A percentile compares a stretch with the other conserved stretches of the same genome.
Conservation (phyloP, 257 asterid genomes). For the Solanum sejunctum region DNA sequence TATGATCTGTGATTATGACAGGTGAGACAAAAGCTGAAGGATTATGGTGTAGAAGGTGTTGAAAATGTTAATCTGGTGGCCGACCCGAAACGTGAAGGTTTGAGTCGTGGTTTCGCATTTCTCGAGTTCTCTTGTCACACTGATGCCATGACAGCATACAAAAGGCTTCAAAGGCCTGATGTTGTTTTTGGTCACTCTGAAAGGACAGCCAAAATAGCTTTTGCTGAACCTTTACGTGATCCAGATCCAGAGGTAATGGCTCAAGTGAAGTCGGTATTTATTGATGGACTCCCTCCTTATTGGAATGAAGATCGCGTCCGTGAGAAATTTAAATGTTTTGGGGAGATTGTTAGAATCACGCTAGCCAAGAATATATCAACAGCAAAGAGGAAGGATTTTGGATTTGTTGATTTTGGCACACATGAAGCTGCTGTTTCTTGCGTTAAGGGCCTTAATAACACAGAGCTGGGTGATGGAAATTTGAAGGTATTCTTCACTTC, state of each 20-base stretch:
- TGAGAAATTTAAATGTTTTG: slow-evolving; percentile 31
- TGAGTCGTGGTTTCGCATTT: slow-evolving; percentile 59
- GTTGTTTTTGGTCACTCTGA: slow-evolving; percentile 46
- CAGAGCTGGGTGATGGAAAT: slow-evolving; percentile 37
- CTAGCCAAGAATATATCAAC: slow-evolving; percentile 51
- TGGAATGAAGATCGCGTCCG: slow-evolving; percentile 50
- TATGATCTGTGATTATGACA: slow-evolving; percentile 6
- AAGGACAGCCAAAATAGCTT: slow-evolving; percentile 57
- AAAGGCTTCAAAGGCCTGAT: slow-evolving; percentile 52
- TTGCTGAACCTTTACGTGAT: slow-evolving; percentile 55
- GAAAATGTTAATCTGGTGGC: slow-evolving; percentile 41
- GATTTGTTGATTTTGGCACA: slow-evolving; percentile 43
- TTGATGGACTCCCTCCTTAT: slow-evolving; percentile 52
- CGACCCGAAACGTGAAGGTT: slow-evolving; percentile 48
- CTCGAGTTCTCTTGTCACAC: slow-evolving; percentile 43
- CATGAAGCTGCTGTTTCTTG: slow-evolving; percentile 59
- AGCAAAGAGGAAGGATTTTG: slow-evolving; percentile 57
- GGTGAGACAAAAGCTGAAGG: slow-evolving; percentile 43
- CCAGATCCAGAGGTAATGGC: slow-evolving; percentile 64
- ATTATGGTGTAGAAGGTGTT: slow-evolving; percentile 41
- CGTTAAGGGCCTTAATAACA: slow-evolving; percentile 33
- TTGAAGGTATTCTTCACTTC: slow-evolving; percentile 25
- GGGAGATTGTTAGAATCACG: slow-evolving; percentile 31
- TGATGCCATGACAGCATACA: slow-evolving; percentile 49
- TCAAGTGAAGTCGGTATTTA: slow-evolving; percentile 50